Evolutionary conservation across 225 moss, liverwort and hornwort species (phyloP).

Genomic region (Lunularia cruciata): DNA sequence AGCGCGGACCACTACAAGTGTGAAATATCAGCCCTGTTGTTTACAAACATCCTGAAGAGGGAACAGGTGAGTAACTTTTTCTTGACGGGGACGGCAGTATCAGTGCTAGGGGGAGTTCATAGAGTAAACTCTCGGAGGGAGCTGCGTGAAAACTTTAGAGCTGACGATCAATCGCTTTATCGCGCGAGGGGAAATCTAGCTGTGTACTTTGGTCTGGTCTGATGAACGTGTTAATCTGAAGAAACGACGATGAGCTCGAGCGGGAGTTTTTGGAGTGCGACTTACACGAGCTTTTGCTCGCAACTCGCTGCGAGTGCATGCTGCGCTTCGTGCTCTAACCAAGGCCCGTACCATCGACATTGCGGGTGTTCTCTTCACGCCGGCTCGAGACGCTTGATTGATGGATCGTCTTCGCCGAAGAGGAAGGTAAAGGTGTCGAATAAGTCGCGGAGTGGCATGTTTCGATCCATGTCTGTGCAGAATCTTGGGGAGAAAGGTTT

Average conservation of each 20-base stretch:
- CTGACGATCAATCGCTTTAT: no score
- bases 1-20: no score
- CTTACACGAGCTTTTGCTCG: slow-evolving; percentile 3
- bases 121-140: no score
- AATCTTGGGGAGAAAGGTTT: neutral
- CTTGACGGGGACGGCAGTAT: no score
- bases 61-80: no score
- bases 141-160: no score
- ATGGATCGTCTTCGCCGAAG: neutral
- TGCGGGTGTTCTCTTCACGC: slow-evolving; percentile 17
- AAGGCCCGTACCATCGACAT: slow-evolving; percentile 20
- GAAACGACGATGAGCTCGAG: slow-evolving; percentile 24
- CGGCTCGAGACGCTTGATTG: neutral
- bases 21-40: no score
- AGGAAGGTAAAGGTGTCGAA: slow-evolving; percentile 13
- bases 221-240: no score
- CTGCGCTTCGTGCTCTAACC: slow-evolving; percentile 15
- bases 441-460: slow-evolving; percentile 2
- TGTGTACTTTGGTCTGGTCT: no score
- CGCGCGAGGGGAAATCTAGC: no score
- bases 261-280: slow-evolving; percentile 7
- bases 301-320: slow-evolving; percentile 3
- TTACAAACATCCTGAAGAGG: no score
- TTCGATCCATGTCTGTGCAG: slow-evolving; percentile 14
- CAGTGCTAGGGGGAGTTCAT: no score